A percentile compares a stretch with the other conserved stretches of the same genome.
phyloP scores from a whole-genome alignment of 495 filamentous ascomycete species.

The Echria macrotheca region DNA sequence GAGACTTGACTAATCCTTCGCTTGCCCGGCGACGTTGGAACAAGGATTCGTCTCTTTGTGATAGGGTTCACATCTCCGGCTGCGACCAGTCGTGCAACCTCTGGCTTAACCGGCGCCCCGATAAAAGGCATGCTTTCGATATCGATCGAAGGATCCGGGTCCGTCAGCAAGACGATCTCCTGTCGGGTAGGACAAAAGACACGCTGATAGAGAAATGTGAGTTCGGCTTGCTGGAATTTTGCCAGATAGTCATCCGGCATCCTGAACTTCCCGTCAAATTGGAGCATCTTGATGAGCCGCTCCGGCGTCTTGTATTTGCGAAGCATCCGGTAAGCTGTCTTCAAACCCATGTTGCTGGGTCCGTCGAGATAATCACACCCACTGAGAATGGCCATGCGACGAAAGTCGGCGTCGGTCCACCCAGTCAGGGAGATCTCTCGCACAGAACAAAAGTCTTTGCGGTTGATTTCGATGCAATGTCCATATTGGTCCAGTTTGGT shows the following conservation, averaged over 20 bases:
- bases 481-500: constrained; percentile 95
- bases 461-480: constrained; percentile 85
- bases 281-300: constrained; percentile 69
- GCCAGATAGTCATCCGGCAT: constrained; percentile 75
- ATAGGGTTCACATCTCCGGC: constrained; percentile 81
- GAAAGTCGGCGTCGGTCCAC: constrained; percentile 87
- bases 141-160: constrained; percentile 53
- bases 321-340: constrained; percentile 86
- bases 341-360: constrained; percentile 80
- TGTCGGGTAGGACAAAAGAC: constrained; percentile 78
- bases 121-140: constrained; percentile 70
- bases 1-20: constrained; percentile 36
- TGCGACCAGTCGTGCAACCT: constrained; percentile 72
- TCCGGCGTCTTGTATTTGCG: constrained; percentile 86
- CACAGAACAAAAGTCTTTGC: constrained; percentile 79
- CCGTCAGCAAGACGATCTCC: constrained; percentile 65
- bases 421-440: constrained; percentile 82
- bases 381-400: constrained; percentile 92
- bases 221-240: constrained; percentile 75
- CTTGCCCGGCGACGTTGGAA: constrained; percentile 32
- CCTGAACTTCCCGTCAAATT: constrained; percentile 77
- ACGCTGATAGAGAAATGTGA: constrained; percentile 89
- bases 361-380: constrained; percentile 94
- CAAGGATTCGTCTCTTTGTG: constrained; percentile 65
- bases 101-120: constrained; percentile 61